Evolutionary conservation across 2,329 filamentous ascomycete genomes (phyloP).

Genomic region (Calonectria honghensis): DNA sequence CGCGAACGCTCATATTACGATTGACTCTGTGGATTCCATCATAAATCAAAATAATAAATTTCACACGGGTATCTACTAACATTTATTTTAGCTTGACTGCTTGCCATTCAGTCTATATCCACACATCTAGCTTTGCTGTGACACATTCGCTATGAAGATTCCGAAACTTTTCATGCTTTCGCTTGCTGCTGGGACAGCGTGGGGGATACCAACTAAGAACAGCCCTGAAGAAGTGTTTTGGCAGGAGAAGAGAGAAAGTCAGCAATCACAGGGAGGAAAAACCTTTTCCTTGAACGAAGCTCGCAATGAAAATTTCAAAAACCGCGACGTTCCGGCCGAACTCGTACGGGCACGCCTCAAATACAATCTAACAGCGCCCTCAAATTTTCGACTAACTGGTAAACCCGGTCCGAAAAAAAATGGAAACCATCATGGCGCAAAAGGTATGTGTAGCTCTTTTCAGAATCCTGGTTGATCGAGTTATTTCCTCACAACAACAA

Average conservation of each 20-base stretch:
- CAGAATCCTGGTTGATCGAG: background rate
- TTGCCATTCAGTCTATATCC: no score
- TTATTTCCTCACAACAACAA: background rate
- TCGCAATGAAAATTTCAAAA: background rate
- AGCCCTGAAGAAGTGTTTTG: background rate
- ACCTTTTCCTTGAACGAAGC: constrained; percentile 7
- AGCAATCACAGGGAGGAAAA: background rate
- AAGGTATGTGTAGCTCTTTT: background rate
- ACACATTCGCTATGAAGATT: background rate
- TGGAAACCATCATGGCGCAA: background rate
- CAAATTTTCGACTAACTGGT: background rate
- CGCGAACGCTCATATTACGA: background rate
- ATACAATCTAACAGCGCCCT: background rate
- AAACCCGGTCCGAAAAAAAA: background rate
- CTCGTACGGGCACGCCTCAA: background rate
- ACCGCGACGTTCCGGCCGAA: background rate
- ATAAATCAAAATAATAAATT: background rate
- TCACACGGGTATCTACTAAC: background rate
- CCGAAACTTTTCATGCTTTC: background rate
- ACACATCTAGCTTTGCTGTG: background rate
- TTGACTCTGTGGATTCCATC: background rate
- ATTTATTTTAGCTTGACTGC: background rate
- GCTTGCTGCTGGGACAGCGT: background rate
- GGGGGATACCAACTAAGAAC: background rate
- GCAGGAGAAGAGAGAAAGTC: background rate